These are phyloP conservation scores for Fusarium praegraminearum DNA, from an alignment of 2,329 filamentous ascomycete genomes.

Conservation along the genomic window DNA sequence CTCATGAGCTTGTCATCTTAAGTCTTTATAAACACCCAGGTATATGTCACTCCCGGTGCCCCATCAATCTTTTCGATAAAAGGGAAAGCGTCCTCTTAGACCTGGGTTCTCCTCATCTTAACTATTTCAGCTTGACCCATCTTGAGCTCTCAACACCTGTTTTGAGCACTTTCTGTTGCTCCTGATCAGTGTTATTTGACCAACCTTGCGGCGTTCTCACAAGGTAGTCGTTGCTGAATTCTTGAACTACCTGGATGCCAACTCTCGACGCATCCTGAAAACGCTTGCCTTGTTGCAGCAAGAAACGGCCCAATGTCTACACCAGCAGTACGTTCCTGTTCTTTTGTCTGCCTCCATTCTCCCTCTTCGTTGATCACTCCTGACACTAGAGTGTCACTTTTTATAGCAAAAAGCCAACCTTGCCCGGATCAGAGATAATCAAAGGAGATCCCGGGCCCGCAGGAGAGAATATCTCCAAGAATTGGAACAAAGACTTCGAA, in stretches of 20 bases:
- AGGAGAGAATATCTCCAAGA: constrained; percentile 79
- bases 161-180: constrained; percentile 22
- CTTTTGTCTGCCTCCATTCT: constrained; percentile 13
- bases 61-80: constrained; percentile 43
- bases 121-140: constrained; percentile 30
- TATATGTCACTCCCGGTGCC: constrained; percentile 39
- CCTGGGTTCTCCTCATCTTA: constrained; percentile 31
- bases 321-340: constrained; percentile 47
- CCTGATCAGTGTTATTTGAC: constrained; percentile 15
- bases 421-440: constrained; percentile 78
- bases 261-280: constrained; percentile 20
- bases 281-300: constrained; percentile 34
- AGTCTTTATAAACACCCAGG: constrained; percentile 37
- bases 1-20: constrained; percentile 36
- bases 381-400: constrained; percentile 31
- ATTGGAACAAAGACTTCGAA: constrained; percentile 71
- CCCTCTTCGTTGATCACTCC: constrained; percentile 26
- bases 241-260: constrained; percentile 42
- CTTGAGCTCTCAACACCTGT: constrained; percentile 23
- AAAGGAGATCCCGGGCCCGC: constrained; percentile 79
- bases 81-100: constrained; percentile 41
- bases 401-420: constrained; percentile 56
- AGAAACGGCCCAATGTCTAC: constrained; percentile 50
- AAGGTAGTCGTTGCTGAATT: constrained; percentile 19
- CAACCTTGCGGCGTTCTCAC: constrained; percentile 18